phyloP scores from a whole-genome alignment of 1,284 basidiomycete species.

The Puccinia novopanici region DNA sequence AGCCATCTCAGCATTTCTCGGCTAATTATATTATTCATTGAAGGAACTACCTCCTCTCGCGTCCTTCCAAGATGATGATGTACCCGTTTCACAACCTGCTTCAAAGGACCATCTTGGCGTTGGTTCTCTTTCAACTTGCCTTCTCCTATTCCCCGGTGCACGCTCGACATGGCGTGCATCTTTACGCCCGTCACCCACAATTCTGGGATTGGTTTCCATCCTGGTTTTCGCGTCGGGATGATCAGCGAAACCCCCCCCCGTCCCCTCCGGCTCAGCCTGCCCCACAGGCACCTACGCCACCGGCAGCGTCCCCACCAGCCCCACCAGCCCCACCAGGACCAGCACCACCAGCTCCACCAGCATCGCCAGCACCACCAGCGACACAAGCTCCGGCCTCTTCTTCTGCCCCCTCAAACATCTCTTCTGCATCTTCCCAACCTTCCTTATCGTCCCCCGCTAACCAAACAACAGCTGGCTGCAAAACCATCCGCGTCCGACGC shows the following conservation, averaged over 20 bases:
- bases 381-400: neutral
- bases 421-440: neutral
- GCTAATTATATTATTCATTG: neutral
- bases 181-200: slow-evolving; percentile 10
- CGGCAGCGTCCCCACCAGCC: neutral
- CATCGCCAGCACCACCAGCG: too few relatives aligned
- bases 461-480: neutral
- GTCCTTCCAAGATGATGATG: slow-evolving; percentile 17
- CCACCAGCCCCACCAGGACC: neutral
- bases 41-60: too few relatives aligned
- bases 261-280: neutral
- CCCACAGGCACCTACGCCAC: neutral
- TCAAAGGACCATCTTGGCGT: neutral
- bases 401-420: neutral
- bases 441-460: neutral
- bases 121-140: neutral
- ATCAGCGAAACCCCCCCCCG: neutral
- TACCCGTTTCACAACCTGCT: neutral
- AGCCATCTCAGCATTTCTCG: neutral
- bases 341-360: neutral
- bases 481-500: neutral
- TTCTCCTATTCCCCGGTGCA: neutral
- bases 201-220: neutral
- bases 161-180: neutral
- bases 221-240: neutral